These are phyloP conservation scores for Nidularia sp. DNA, from an alignment of 768 basidiomycete genomes.

Conservation along the genomic window DNA sequence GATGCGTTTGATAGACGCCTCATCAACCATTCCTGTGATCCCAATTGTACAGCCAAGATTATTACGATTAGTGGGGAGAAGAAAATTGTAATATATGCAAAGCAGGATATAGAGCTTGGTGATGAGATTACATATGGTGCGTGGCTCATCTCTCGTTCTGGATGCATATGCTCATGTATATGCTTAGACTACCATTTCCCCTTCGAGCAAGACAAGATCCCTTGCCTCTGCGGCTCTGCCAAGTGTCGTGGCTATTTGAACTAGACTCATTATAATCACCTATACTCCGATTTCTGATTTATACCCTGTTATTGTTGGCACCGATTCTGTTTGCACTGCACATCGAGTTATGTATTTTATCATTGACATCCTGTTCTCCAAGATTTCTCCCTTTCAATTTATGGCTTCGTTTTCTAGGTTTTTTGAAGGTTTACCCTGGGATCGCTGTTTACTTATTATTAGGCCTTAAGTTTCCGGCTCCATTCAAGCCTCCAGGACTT, in stretches of 20 bases:
- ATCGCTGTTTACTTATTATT: too few species aligned
- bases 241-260: slow-evolving; percentile 96
- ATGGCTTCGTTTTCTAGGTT: not conserved
- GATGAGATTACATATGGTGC: slow-evolving; percentile 96
- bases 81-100: slow-evolving; percentile 99
- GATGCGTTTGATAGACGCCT: slow-evolving; percentile 58
- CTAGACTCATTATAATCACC: slow-evolving; percentile 46
- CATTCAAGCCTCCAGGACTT: too few species aligned
- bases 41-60: slow-evolving; percentile 88
- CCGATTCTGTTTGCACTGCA: slow-evolving; percentile 8
- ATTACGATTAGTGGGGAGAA: slow-evolving; percentile 90
- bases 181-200: slow-evolving; percentile 95
- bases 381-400: not conserved
- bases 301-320: slow-evolving; percentile 13
- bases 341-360: slow-evolving; percentile 14
- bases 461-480: too few species aligned
- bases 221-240: slow-evolving; percentile 84
- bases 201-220: slow-evolving; percentile 96
- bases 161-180: not conserved
- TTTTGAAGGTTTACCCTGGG: not conserved
- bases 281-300: slow-evolving; percentile 9
- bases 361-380: slow-evolving; percentile 2
- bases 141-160: slow-evolving; percentile 17
- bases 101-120: slow-evolving; percentile 91
- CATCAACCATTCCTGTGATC: slow-evolving; percentile 98